Evolutionary conservation across 1,284 basidiomycete genomes (phyloP), one percentile per base, ranked within the genome.

Genomic region (Rhodotorula sp.): DNA sequence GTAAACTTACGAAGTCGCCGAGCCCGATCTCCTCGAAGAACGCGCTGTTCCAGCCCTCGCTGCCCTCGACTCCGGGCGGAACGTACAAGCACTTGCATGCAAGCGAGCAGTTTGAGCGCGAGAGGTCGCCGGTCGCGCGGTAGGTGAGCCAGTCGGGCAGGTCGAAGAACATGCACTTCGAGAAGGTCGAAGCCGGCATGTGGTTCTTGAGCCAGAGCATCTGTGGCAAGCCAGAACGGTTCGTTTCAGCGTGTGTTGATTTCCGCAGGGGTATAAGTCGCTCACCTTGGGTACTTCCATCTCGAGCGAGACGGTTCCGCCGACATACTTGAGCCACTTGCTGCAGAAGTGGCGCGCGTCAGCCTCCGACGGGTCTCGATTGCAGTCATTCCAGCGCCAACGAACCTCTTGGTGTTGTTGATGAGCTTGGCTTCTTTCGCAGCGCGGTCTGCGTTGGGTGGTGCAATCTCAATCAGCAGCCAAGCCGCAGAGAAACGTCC

Each of bases 71-170:
- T 51, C 83, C 84, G 0, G 82, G 82, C n/a, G 83, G 93, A n/a
- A 99, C 89, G 81, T 90, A 99, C 3, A 92, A 93, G 83, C 91
- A 98, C 84, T 99, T 99, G 86, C 96, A 99, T 0, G 93, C 93
- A 58, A 98, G 84, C 3, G 94, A 97, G 83, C 96, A 98, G 81
- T 88, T 90, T 5, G 93, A 97, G 47, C 96, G 89, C 10, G 90
- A 90, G 75, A 85, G 84, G 71, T 88, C 86, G 31, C 85, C 86
- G 1, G 97, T 99, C 5, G 93, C 92, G 66, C 89, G 89, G 84
- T 94, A 99, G 0, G 96, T 97, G 67, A 99, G 87, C 84, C 90
- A 98, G 83, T 99, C 96, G 21, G 96, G 96, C 39, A 99, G 87
- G 82, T 99, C 97, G 82, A 97, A 99, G 85, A 99, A 96, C 81